Evolutionary conservation across 495 filamentous ascomycete genomes (phyloP), one percentile per base, ranked within the genome.

Genomic region (Penicillium antarcticum): DNA sequence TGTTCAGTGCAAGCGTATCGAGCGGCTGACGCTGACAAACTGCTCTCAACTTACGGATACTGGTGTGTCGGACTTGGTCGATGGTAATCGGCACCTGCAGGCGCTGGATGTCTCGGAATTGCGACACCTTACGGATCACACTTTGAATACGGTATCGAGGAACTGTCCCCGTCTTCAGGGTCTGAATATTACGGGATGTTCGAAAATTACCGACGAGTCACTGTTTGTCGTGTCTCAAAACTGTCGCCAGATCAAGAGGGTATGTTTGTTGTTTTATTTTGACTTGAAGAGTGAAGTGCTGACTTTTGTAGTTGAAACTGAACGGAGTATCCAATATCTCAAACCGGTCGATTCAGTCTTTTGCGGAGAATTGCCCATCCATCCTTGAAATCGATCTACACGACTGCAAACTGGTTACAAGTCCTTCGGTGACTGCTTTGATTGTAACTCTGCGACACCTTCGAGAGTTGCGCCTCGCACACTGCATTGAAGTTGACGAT

Each of bases 341-440:
- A 13, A 87, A 97, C 63, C 73, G 72, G 17, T 84, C 92, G 3
- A 84, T 97, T 58, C 63, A 89, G 39, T 87, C 90, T 7, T 92
- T 97, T 61, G 95, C 95, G 29, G 75, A 84, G 23, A 81, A 91
- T 65, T 97, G 92, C 66, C 88, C 84, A 6, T 88, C 95, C 43
- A 89, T 99, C 29, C 80, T 99, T 35, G 95, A 99, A 68, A 96
- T 97, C 52, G 95, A 99, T 64, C 82, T 97, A 24, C 87, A 96
- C 57, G 85, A 87, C 60, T 97, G 94, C 73, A 81, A 79, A 24
- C 75, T 81, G 21, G 80, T 97, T 45, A 88, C 86, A 36, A 91
- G 92, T 64, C 78, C 82, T 9, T 86, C 95, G 0, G 78, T 97
- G 35, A 90, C 88, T 0, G 77, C 84, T 12, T 78, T 99, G 16